phyloP scores from a whole-genome alignment of 2,329 filamentous ascomycete genomes.

The Stagonosporopsis chrysanthemi region DNA sequence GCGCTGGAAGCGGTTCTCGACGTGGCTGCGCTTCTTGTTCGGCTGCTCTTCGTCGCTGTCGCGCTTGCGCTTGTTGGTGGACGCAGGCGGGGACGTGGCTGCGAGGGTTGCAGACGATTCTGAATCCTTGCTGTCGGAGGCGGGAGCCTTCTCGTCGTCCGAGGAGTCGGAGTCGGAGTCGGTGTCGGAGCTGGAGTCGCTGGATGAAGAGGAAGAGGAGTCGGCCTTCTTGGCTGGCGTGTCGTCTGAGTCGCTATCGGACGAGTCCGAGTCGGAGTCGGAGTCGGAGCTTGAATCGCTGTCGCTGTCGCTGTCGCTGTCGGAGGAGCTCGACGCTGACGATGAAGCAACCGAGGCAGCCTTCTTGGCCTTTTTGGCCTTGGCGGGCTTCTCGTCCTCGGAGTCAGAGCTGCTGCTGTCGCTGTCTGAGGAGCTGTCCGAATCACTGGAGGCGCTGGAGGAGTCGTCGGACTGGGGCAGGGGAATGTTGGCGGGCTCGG shows the following conservation, averaged over 20 bases:
- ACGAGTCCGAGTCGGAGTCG: conserved; percentile 22
- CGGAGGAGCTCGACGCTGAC: conserved; percentile 43
- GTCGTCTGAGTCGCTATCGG: conserved; percentile 35
- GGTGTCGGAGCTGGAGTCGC: conserved; percentile 26
- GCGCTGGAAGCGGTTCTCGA: conserved; percentile 73
- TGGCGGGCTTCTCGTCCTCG: conserved; percentile 32
- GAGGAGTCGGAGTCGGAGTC: conserved; percentile 28
- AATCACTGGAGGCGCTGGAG: conserved; percentile 39
- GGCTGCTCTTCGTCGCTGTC: conserved; percentile 43
- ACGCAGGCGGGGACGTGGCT: conserved; percentile 36
- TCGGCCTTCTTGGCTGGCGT: conserved; percentile 29
- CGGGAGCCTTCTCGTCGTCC: conserved; percentile 40
- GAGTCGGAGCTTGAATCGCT: conserved; percentile 30
- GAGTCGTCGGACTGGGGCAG: conserved; percentile 39
- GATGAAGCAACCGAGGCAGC: conserved; percentile 39
- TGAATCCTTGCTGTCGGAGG: conserved; percentile 48
- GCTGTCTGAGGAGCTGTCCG: conserved; percentile 25
- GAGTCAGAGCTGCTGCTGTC: conserved; percentile 35
- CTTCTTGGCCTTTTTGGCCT: conserved; percentile 33
- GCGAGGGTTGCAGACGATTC: conserved; percentile 50
- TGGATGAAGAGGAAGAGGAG: conserved; percentile 27
- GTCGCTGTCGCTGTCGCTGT: conserved; percentile 22
- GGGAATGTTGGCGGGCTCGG: conserved; percentile 35
- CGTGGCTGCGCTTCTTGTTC: conserved; percentile 43
- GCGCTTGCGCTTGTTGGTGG: conserved; percentile 54